Evolutionary conservation across 345 rosid species (phyloP), one percentile per base, ranked within the genome.

Genomic region (Eucalyptus sideroxylon): DNA sequence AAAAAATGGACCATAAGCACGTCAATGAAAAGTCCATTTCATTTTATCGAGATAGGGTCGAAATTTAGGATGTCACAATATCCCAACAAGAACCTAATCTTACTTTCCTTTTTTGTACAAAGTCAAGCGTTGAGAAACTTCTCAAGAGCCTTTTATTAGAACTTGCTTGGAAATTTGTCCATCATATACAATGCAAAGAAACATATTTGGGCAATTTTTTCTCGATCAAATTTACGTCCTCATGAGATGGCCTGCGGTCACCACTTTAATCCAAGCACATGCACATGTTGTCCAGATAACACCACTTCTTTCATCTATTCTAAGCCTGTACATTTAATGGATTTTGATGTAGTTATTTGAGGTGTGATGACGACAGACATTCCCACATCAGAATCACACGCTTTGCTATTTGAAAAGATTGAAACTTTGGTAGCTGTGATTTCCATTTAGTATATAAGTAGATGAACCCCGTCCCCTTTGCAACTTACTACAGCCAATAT

Each of bases 1-100:
- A 6, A 2, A 16, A 51, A 51, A 51, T 0, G 0, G 9, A 51
- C 9, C 8, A 51, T 51, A 51, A 23, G 55, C 0, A 0, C 9
- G 2, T 51, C 4, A 1, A 51, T 16, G 55, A 51, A 51, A 51
- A 51, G 55, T 7, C 23, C 9, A 51, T 62, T 60, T 60, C 69
- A n/a, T 27, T 62, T 51, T 51, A 51, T 16, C 4, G 0, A 51
- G 55, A 16, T 0, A 16, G 1, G 55, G 0, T 51, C 0, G 55
- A 51, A 51, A 51, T 51, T 51, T 2, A 16, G 2, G 55, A 51
- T 16, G 4, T 6, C 55, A 51, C 9, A 51, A 51, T 51, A 53
- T 53, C 26, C 26, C 1, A 19, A 53, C 59, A 53, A 53, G 26
- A 19, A 0, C 26, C 2, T 53, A 0, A 53, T 21, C 10, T 53